Evolutionary conservation across 179 eudicot species (phyloP), one percentile per base, ranked within the genome.

Genomic region (Silene noctiflora): DNA sequence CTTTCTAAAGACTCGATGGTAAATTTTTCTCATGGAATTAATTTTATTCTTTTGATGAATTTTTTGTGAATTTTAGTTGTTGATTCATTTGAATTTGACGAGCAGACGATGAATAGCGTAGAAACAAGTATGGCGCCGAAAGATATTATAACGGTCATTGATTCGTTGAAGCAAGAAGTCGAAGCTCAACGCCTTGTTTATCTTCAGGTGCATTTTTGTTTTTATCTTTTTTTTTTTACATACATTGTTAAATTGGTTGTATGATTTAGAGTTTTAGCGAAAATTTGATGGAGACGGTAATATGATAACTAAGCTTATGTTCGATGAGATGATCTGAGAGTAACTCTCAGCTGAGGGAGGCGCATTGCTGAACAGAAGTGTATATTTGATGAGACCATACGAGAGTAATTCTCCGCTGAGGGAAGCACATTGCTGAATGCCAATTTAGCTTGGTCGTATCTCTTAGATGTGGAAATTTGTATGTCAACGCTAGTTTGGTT

Each of bases 161-260:
- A 91, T 78, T 84, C 87, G 71, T 75, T 90, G 35, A 91, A 93
- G 86, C 82, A 82, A 33, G 83, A 89, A 83, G 89, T 91, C 63
- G 95, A 89, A 71, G 87, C 84, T 79, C 86, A 88, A 69, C 92
- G 98, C 4, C 75, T 80, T 83, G 80, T 58, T 64, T 78, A 86
- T 79, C 68, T 93, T 68, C 85, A 87, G 99, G 99, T 93, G 75
- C 77, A 51, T 63, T 79, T 78, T 48, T 42, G 17, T 25, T 24
- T 46, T 13, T 22, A n/a, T 42, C 58, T 16, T n/a, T 63, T 20
- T 59, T 10, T 42, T 10, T 22, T 10, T 24, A 21, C 4, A 16
- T 33, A 46, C 58, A 68, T 68, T 46, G 58, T 48, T 22, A 6
- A 48, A 21, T 69, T 24, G 73, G 16, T 51, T 4, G 60, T 13